phyloP scores from a whole-genome alignment of 352 stramenopile genomes.

The Blastocystis sp. region DNA sequence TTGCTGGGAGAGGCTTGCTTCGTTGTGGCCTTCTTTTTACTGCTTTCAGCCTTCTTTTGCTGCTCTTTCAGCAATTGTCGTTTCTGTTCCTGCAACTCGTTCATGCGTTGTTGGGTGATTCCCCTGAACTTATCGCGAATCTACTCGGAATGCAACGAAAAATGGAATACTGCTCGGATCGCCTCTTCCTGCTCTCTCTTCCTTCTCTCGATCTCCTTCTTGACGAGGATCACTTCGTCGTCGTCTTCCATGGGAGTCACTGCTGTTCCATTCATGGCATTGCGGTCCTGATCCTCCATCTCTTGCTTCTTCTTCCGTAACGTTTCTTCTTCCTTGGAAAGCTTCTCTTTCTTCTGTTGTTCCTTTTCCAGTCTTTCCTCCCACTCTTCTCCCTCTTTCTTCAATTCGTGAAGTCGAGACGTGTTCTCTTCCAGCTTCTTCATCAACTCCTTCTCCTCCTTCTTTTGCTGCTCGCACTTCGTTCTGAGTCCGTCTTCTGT shows the following conservation, averaged over 20 bases:
- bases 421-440: not conserved
- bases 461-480: not conserved
- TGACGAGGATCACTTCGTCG: not conserved
- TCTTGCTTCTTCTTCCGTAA: not conserved
- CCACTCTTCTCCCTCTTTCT: not conserved
- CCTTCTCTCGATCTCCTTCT: not conserved
- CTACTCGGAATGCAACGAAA: not conserved
- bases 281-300: too few relatives aligned
- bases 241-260: not conserved
- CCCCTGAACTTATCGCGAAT: not conserved
- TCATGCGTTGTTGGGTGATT: not conserved
- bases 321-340: slow-evolving; percentile 5
- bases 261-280: too few relatives aligned
- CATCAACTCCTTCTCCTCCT: not conserved
- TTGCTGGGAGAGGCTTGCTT: not conserved
- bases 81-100: not conserved
- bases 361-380: not conserved
- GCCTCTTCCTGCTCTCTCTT: not conserved
- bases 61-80: not conserved
- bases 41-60: not conserved
- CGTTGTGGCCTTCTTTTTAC: not conserved
- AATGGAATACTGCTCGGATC: not conserved
- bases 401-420: not conserved
- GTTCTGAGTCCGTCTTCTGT: not conserved
- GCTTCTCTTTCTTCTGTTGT: not conserved